Conservation (phyloP, 2,329 filamentous ascomycete genomes). For the Aspergillus aculeatus region DNA sequence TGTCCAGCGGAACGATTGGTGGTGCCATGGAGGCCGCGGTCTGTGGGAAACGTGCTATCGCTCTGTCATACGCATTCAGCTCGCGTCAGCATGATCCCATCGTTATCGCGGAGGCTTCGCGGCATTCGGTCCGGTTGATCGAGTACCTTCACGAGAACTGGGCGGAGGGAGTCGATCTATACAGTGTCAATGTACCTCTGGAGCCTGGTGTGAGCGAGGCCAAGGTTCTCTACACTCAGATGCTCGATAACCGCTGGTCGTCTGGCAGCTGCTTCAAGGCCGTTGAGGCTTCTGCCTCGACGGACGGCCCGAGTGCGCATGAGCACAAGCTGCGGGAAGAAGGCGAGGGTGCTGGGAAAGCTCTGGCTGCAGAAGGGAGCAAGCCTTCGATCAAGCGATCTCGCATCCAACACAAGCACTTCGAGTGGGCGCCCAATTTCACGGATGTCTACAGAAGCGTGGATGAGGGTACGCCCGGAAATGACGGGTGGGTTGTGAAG, state of each 20-base stretch:
- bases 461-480: constrained; percentile 73
- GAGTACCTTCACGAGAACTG: constrained; percentile 76
- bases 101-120: constrained; percentile 74
- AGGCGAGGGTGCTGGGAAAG: constrained; percentile 46
- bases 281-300: constrained; percentile 61
- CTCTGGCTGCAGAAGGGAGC: constrained; percentile 24
- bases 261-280: constrained; percentile 84
- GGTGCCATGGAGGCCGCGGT: constrained; percentile 75
- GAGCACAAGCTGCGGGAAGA: constrained; percentile 72
- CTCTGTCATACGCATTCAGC: constrained; percentile 88
- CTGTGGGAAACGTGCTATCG: constrained; percentile 69
- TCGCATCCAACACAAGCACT: constrained; percentile 75
- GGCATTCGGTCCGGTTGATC: constrained; percentile 72
- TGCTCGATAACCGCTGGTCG: constrained; percentile 89
- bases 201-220: constrained; percentile 69
- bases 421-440: constrained; percentile 91
- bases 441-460: constrained; percentile 84
- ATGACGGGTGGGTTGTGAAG: constrained; percentile 90
- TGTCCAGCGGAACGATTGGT: constrained; percentile 75
- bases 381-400: constrained; percentile 31
- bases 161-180: constrained; percentile 74
- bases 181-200: constrained; percentile 86
- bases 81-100: constrained; percentile 76
- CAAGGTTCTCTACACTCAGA: constrained; percentile 77
- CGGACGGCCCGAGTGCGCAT: constrained; percentile 62